A percentile compares a stretch with the other conserved stretches of the same genome.
These are phyloP conservation scores for Benincasa hispida DNA, from an alignment of 306 rosid genomes.

Conservation along the genomic window DNA sequence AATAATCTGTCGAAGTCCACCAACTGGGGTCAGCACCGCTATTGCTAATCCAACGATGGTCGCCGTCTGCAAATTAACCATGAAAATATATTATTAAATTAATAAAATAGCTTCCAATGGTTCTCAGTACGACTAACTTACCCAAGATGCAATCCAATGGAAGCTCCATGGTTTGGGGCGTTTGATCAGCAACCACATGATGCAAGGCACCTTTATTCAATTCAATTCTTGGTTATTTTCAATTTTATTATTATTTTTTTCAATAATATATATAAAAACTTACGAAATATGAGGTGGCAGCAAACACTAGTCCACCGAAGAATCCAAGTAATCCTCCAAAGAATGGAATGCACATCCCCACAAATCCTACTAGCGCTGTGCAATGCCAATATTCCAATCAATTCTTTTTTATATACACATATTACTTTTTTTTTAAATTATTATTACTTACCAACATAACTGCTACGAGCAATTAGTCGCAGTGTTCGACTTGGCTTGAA, in stretches of 20 bases:
- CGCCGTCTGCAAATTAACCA: conserved; percentile 16
- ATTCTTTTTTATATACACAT: no score
- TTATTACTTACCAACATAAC: conserved; percentile 32
- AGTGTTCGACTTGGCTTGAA: conserved; percentile 23
- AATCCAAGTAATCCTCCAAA: conserved; percentile 66
- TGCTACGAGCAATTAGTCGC: conserved; percentile 24
- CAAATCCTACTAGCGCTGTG: conserved; percentile 26
- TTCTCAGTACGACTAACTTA: no score
- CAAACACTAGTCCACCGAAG: conserved; percentile 64
- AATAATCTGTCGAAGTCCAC: conserved; percentile 48
- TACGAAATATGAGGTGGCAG: conserved; percentile 56
- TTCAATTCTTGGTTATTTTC: neutral
- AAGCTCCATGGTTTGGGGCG: conserved; percentile 26
- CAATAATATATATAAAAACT: conserved; percentile 1
- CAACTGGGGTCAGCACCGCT: conserved; percentile 36
- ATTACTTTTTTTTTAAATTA: no score
- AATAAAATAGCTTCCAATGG: no score
- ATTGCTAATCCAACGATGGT: conserved; percentile 12
- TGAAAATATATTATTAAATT: no score
- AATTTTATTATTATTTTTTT: no score
- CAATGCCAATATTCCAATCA: neutral
- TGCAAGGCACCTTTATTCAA: conserved; percentile 41
- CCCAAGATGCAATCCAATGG: conserved; percentile 39
- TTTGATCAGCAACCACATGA: conserved; percentile 31
- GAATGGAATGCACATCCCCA: conserved; percentile 53